phyloP scores from a whole-genome alignment of 2,329 filamentous ascomycete species.

The Reticulascus tulasneorum region DNA sequence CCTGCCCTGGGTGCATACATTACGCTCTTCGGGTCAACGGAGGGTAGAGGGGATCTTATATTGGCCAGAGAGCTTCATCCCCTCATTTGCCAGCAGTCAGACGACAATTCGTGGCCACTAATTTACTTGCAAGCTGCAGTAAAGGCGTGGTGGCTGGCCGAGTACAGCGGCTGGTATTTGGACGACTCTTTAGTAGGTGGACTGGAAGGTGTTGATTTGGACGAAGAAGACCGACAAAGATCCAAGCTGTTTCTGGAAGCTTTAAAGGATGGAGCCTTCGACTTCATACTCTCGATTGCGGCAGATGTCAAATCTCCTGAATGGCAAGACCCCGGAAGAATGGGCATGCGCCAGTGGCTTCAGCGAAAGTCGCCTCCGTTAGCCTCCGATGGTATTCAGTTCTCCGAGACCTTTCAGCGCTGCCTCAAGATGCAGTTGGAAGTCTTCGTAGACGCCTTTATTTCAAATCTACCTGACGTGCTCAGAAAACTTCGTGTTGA shows the following conservation, averaged over 20 bases:
- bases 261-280: constrained; percentile 84
- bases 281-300: constrained; percentile 83
- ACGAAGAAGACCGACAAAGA: constrained; percentile 65
- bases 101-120: constrained; percentile 68
- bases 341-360: constrained; percentile 76
- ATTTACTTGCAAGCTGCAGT: constrained; percentile 75
- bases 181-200: constrained; percentile 52
- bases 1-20: constrained; percentile 76
- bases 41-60: constrained; percentile 62
- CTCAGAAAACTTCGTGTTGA: constrained; percentile 80
- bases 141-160: constrained; percentile 81
- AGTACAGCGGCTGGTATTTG: constrained; percentile 87
- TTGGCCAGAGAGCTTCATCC: constrained; percentile 69
- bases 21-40: constrained; percentile 72
- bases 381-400: constrained; percentile 61
- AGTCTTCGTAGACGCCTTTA: constrained; percentile 84
- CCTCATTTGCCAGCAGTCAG: constrained; percentile 61
- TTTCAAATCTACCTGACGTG: constrained; percentile 91
- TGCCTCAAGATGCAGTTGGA: constrained; percentile 79
- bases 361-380: constrained; percentile 74
- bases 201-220: constrained; percentile 54
- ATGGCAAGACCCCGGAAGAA: constrained; percentile 84
- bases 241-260: constrained; percentile 71
- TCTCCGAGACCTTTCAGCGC: constrained; percentile 68
- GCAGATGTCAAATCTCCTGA: constrained; percentile 75